These are phyloP conservation scores for Chaetomium sp. DNA, from an alignment of 2,329 filamentous ascomycete species.

Conservation along the genomic window DNA sequence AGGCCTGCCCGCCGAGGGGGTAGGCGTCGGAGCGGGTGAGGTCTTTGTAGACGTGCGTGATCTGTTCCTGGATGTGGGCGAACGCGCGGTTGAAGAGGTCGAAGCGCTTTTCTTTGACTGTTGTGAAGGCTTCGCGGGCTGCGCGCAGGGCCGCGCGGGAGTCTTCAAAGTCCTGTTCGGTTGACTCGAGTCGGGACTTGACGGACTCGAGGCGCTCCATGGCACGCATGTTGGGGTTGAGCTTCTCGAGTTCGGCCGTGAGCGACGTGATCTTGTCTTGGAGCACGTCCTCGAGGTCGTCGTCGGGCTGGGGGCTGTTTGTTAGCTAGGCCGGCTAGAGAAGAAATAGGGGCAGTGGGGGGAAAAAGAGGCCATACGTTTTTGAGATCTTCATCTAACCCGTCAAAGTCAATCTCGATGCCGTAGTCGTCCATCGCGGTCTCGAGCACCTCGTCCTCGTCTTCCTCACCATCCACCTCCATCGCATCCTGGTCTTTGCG, in stretches of 20 bases:
- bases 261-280: constrained; percentile 71
- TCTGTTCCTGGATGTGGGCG: constrained; percentile 89
- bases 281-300: constrained; percentile 66
- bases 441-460: constrained; percentile 54
- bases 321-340: constrained; percentile 24
- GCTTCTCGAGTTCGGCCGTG: constrained; percentile 77
- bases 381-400: constrained; percentile 75
- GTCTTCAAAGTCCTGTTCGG: constrained; percentile 84
- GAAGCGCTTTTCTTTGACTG: constrained; percentile 73
- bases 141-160: constrained; percentile 64
- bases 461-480: constrained; percentile 68
- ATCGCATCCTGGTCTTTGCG: constrained; percentile 79
- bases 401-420: constrained; percentile 80
- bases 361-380: constrained; percentile 46
- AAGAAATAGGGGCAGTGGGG: neutral
- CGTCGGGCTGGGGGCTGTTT: constrained; percentile 48
- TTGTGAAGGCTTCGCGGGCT: constrained; percentile 53
- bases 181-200: constrained; percentile 72
- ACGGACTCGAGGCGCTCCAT: constrained; percentile 86
- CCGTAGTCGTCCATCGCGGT: constrained; percentile 80
- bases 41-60: constrained; percentile 89
- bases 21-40: constrained; percentile 87
- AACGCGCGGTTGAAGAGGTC: constrained; percentile 96
- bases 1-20: constrained; percentile 81
- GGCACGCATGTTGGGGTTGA: constrained; percentile 94